Base-by-base conservation (phyloP, 768 basidiomycete genomes). In the Lentinula guzmanii region DNA sequence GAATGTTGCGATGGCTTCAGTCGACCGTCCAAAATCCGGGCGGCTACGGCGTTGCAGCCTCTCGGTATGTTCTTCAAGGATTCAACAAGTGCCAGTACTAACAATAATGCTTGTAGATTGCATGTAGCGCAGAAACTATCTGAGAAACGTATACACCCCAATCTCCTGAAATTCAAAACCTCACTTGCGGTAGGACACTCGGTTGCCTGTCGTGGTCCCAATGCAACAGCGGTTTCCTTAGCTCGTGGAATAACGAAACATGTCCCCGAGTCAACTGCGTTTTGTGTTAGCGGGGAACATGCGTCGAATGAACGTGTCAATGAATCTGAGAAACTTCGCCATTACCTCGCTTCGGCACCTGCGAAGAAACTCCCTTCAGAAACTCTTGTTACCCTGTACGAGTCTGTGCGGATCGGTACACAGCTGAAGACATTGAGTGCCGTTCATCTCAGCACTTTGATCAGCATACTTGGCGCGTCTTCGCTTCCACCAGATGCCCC, bases 1-100 rank as follows among this genome's bases (percentile, higher is more conserved):
- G 86, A 86, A 90, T 90, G 88, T 88, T 81, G 86, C 85, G 85
- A 87, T 87, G 87, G 74, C 77, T 76, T 73, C 75, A 75, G 76
- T 76, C 77, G 71, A 77, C 79, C 79, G 76, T 83, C 78, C 79
- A 72, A 74, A 59, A 13, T 45, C 1, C n/a, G 48, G 58, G 58
- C 55, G 62, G 62, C 48, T 43, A 43, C 59, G 35, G 50, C 46
- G 42, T 11, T 33, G 7, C 41, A 41, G 18, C 37, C 18, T 13
- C 46, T 42, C 60, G 60, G 60, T 61, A 43, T 41, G 50, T 53
- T 41, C 21, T 24, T 11, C 1, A 28, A 7, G 4, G n/a, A 24
- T 9, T 45, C 43, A n/a, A 10, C 8, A 21, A 5, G 21, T 24
- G 9, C n/a, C 18, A 48, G 9, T 48, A 48, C 46, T 48, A 48